These are phyloP conservation scores for Mimosa pudica DNA, from an alignment of 306 rosid species.

Conservation along the genomic window DNA sequence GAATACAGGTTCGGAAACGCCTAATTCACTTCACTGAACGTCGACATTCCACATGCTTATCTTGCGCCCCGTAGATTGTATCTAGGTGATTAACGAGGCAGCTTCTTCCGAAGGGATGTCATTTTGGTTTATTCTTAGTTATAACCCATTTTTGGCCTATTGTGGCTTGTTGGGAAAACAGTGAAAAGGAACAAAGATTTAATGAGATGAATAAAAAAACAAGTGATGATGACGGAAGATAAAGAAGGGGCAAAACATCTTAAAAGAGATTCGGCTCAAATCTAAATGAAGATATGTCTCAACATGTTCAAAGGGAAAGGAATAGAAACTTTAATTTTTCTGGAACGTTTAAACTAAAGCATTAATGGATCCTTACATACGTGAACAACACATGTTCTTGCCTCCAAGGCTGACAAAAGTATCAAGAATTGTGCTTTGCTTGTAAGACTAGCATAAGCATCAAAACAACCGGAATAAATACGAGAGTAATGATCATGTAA, in stretches of 20 bases:
- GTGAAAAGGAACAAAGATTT: too few species aligned
- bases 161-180: neutral
- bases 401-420: conserved; percentile 14
- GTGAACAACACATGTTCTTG: conserved; percentile 19
- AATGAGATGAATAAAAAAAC: neutral
- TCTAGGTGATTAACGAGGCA: too few species aligned
- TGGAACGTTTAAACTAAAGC: conserved; percentile 9
- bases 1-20: too few species aligned
- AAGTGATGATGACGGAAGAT: neutral
- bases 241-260: neutral
- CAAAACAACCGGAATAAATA: conserved; percentile 28
- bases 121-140: too few species aligned
- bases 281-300: neutral
- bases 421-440: conserved; percentile 32
- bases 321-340: neutral
- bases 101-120: too few species aligned
- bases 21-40: too few species aligned
- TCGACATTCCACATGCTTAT: too few species aligned
- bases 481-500: neutral
- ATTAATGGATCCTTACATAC: neutral
- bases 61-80: too few species aligned
- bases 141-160: neutral
- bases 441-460: conserved; percentile 20
- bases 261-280: neutral
- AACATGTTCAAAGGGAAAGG: neutral